Base-by-base conservation (phyloP, 441 rosid genomes). In the Euphorbia corollata region DNA sequence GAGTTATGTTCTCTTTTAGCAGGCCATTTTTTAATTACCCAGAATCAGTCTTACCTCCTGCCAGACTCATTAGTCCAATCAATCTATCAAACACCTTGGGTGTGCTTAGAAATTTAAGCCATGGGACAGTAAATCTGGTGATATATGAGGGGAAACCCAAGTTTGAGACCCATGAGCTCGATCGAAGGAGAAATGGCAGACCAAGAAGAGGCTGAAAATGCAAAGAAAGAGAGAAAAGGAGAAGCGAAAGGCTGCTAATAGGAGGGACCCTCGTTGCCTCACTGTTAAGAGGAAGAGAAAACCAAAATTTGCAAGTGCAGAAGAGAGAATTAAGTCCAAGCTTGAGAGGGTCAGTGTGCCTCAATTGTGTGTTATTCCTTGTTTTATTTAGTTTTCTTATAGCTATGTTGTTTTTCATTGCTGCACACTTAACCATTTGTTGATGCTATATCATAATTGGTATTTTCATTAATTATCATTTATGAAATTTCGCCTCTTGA, bases 71-170 rank as follows among this genome's bases (percentile, higher is more conserved):
- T 13, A 18, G 36, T 70, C 71, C 71, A 1, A 53, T n/a, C 19
- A 75, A 79, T 63, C 62, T 68, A 3, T 63, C 10, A 54, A 77
- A 76, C 63, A 63, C 79, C 64, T 78, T 72, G 0, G 79, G 83
- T 79, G 55, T 53, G 5, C 81, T 53, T 36, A 81, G 93, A 80
- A 77, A 73, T 57, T 79, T 73, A 60, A 88, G 90, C 68, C 84
- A 85, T 45, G 98, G 97, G 30, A 73, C 80, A 0, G 91, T 94
- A 71, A 88, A 78, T 69, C 69, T 94, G 59, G 96, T 94, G 79
- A 85, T 89, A 74, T 87, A 92, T 16, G 67, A 88, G 55, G 99
- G 99, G 71, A 90, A 94, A 76, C 90, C 94, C 22, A 88, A 87
- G 81, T 90, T 94, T 63, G 95, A 88, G 77, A 86, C 78, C 4